These are phyloP conservation scores for Geum urbanum DNA, from an alignment of 306 rosid genomes.

Conservation along the genomic window DNA sequence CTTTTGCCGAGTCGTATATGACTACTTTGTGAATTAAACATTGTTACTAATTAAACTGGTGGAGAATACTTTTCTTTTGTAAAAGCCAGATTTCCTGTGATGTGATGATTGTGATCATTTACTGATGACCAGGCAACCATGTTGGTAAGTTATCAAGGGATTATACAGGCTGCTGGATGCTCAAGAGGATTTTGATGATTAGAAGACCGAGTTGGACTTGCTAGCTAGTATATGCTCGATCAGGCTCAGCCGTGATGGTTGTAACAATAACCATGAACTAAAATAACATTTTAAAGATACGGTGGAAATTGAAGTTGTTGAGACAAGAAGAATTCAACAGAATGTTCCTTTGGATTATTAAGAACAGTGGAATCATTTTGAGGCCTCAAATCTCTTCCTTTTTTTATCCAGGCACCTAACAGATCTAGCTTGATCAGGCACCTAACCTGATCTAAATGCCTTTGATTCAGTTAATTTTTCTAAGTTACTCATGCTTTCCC, in stretches of 20 bases:
- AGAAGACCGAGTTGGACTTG: neutral
- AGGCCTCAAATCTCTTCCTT: neutral
- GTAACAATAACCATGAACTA: neutral
- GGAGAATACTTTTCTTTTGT: no score
- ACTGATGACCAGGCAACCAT: neutral
- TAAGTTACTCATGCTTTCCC: neutral
- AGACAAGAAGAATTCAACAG: neutral
- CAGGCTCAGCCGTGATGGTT: neutral
- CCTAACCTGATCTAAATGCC: neutral
- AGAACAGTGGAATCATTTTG: neutral
- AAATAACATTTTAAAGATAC: neutral
- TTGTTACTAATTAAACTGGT: no score
- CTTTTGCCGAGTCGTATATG: no score
- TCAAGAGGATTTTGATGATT: neutral
- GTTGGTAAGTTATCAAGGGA: neutral
- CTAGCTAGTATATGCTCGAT: neutral
- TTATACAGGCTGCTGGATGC: neutral
- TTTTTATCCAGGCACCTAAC: no score
- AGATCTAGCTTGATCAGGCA: no score
- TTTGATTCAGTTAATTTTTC: neutral
- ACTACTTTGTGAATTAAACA: no score
- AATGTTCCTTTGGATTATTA: neutral
- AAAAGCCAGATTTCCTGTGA: no score
- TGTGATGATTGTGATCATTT: neutral
- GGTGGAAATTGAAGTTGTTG: neutral